Conservation (phyloP, 2,329 filamentous ascomycete genomes). For the Chaetomium olivaceum region DNA sequence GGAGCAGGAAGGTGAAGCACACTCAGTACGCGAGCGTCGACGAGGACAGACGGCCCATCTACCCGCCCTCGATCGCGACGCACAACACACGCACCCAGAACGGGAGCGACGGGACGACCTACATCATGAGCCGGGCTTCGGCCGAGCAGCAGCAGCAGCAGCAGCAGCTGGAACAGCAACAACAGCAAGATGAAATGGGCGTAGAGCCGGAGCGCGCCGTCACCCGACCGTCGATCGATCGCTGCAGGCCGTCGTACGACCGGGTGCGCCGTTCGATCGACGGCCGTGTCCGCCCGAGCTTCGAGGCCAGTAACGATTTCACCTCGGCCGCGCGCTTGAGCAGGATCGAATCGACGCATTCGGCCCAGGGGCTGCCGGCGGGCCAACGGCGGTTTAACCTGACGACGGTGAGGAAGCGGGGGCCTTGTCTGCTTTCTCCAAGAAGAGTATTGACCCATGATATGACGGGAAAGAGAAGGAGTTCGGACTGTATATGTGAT, state of each 20-base stretch:
- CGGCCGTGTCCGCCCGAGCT: conserved; percentile 70
- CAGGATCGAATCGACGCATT: conserved; percentile 75
- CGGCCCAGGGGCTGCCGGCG: conserved; percentile 36
- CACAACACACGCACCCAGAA: conserved; percentile 84
- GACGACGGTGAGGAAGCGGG: conserved; percentile 34
- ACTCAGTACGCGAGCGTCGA: conserved; percentile 66
- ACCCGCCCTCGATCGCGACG: conserved; percentile 85
- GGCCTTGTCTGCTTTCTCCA: conserved; percentile 36
- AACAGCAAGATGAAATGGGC: conserved; percentile 33
- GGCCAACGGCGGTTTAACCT: conserved; percentile 34
- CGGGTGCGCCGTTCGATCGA: conserved; percentile 86
- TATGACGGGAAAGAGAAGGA: neutral
- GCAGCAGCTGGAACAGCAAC: conserved; percentile 4
- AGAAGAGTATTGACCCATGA: conserved; percentile 34
- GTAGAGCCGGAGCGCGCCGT: conserved; percentile 33
- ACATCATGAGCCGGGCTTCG: conserved; percentile 66
- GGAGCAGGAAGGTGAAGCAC: conserved; percentile 55
- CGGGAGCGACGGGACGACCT: conserved; percentile 91
- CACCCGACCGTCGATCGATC: conserved; percentile 61
- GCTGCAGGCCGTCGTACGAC: conserved; percentile 82
- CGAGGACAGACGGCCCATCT: conserved; percentile 89
- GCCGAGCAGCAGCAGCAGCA: conserved; percentile 48
- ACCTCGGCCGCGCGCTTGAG: conserved; percentile 84
- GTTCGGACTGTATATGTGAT: neutral
- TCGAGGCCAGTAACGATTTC: conserved; percentile 86